Evolutionary conservation across 768 basidiomycete species (phyloP).

Genomic region (Suillus tomentosus): DNA sequence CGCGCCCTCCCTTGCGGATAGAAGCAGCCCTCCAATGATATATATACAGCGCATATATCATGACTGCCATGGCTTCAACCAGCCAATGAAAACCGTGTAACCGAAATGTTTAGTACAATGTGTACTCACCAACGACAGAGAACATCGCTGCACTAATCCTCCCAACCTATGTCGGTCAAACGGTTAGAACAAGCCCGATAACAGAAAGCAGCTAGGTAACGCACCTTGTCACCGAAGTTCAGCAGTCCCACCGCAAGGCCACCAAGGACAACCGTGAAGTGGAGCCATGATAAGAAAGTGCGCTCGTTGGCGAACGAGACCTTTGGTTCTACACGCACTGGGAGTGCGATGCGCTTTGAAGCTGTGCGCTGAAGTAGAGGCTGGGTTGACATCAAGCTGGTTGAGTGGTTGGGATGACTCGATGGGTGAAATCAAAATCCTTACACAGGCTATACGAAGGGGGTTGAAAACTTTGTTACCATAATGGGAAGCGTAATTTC

Average conservation of each 20-base stretch:
- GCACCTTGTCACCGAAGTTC: conserved; percentile 96
- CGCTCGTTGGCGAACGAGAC: conserved; percentile 95
- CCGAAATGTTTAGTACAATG: not conserved
- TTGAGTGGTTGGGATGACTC: not conserved
- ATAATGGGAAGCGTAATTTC: not conserved
- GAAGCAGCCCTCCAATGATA: conserved; percentile 97
- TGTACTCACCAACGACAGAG: conserved; percentile 82
- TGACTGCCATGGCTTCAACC: conserved; percentile 85
- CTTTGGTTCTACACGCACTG: conserved; percentile 92
- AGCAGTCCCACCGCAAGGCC: conserved; percentile 94
- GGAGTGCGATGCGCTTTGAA: conserved; percentile 92
- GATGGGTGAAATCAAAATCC: not conserved
- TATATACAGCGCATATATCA: conserved; percentile 93
- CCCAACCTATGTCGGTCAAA: conserved; percentile 60
- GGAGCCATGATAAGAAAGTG: conserved; percentile 97
- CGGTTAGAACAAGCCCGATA: conserved; percentile 3
- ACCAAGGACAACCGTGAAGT: conserved; percentile 96
- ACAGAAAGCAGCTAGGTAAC: conserved; percentile 17
- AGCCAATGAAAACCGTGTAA: conserved; percentile 16
- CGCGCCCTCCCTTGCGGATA: conserved; percentile 87
- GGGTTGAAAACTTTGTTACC: conserved; percentile 7
- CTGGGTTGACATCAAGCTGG: conserved; percentile 84
- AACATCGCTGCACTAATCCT: conserved; percentile 97
- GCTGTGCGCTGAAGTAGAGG: conserved; percentile 95
- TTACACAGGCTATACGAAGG: not conserved